phyloP scores from a whole-genome alignment of 2,329 filamentous ascomycete genomes.

The Colletotrichum sp. region DNA sequence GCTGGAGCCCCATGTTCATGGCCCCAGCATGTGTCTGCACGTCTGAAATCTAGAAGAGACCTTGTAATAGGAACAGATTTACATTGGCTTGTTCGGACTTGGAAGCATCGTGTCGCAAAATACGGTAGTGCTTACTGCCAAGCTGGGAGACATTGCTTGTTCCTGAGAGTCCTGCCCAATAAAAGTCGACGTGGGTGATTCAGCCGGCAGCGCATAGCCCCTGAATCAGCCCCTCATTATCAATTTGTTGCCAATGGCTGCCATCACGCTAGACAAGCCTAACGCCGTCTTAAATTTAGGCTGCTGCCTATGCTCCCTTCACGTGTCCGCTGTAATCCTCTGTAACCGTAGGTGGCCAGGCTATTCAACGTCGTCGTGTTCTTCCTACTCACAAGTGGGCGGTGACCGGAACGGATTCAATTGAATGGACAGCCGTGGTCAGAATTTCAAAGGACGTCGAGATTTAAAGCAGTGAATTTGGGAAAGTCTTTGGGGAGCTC shows the following conservation, averaged over 20 bases:
- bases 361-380: background rate
- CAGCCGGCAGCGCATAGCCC: background rate
- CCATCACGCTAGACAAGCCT: background rate
- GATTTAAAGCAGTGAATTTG: background rate
- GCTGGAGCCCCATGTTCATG: accelerated
- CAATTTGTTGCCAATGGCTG: background rate
- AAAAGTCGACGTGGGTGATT: background rate
- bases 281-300: background rate
- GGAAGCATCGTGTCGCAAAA: background rate
- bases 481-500: background rate
- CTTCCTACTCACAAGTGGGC: background rate
- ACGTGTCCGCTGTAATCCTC: background rate
- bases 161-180: background rate
- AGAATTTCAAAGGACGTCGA: background rate
- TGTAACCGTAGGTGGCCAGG: background rate
- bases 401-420: accelerated
- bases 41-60: background rate
- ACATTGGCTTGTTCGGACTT: background rate
- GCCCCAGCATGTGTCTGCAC: background rate
- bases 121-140: background rate
- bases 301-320: background rate
- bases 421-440: background rate
- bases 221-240: background rate
- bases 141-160: background rate
- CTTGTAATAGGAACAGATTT: background rate